Percentiles rank a stretch among this genome's conserved stretches.
Evolutionary conservation across 805 yeast species (phyloP).

Genomic region (Kurtzmaniella cleridarum): DNA sequence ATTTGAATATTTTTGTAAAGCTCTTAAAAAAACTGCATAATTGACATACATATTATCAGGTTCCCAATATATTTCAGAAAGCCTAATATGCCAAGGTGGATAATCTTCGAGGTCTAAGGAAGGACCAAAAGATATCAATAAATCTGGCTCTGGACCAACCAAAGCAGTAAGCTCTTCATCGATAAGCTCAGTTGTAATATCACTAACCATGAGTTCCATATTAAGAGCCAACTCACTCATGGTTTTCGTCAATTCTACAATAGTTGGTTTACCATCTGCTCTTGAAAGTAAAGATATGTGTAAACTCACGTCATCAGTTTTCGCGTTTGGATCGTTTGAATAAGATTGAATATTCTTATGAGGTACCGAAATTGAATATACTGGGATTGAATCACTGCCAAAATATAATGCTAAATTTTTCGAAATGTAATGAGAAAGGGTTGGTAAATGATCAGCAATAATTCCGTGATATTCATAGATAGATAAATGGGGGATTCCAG

Average conservation of each 20-base stretch:
- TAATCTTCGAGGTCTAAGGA: constrained; percentile 83
- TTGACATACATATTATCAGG: constrained; percentile 76
- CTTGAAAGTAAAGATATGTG: constrained; percentile 62
- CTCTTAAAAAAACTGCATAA: constrained; percentile 79
- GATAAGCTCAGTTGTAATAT: constrained; percentile 69
- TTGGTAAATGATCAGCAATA: constrained; percentile 45
- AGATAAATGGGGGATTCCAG: constrained; percentile 70
- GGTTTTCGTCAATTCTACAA: constrained; percentile 82
- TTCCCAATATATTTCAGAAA: constrained; percentile 88
- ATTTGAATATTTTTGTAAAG: constrained; percentile 65
- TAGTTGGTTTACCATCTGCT: constrained; percentile 84
- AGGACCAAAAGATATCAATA: constrained; percentile 82
- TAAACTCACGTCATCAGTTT: constrained; percentile 41
- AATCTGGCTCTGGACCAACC: constrained; percentile 91
- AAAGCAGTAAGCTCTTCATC: constrained; percentile 69
- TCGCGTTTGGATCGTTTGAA: constrained; percentile 29
- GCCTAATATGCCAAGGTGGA: constrained; percentile 96
- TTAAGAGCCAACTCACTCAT: constrained; percentile 69
- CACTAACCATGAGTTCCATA: constrained; percentile 55
- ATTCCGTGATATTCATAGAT: constrained; percentile 79
- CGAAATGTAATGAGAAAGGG: constrained; percentile 50
- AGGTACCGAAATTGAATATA: constrained; percentile 58
- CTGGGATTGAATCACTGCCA: constrained; percentile 66
- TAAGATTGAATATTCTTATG: constrained; percentile 51
- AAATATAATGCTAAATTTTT: constrained; percentile 64